These are phyloP conservation scores for Geosmithia putterillii DNA, from an alignment of 2,329 filamentous ascomycete species.

Conservation along the genomic window DNA sequence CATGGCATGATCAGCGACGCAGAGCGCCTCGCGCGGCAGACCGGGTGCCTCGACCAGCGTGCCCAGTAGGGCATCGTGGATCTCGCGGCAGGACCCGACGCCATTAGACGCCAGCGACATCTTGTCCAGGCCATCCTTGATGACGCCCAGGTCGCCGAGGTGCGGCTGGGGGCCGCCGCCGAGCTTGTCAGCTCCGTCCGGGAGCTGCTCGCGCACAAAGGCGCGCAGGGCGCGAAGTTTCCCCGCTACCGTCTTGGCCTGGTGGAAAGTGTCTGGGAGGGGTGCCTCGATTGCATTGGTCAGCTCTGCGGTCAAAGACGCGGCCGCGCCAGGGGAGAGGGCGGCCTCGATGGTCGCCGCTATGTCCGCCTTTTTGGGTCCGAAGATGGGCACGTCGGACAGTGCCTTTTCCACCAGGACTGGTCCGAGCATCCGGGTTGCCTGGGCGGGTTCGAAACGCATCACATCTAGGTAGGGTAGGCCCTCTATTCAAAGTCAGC, in stretches of 20 bases:
- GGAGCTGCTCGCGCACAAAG: slow-evolving; percentile 18
- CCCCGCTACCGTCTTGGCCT: slow-evolving; percentile 29
- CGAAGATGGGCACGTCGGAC: slow-evolving; percentile 44
- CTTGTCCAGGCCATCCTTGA: slow-evolving; percentile 20
- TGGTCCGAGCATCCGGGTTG: slow-evolving; percentile 39
- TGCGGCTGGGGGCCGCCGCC: slow-evolving; percentile 8
- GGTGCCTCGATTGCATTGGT: slow-evolving; percentile 18
- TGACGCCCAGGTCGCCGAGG: slow-evolving; percentile 11
- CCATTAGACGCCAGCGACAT: slow-evolving; percentile 24
- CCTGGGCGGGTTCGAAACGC: slow-evolving; percentile 43
- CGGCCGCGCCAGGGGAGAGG: slow-evolving; percentile 20
- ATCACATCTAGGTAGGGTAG: slow-evolving; percentile 42
- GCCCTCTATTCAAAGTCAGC: slow-evolving; percentile 23
- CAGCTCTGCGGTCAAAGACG: slow-evolving; percentile 21
- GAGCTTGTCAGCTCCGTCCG: slow-evolving; percentile 6
- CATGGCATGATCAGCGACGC: slow-evolving; percentile 43
- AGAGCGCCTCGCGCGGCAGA: slow-evolving; percentile 37
- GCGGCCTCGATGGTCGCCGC: slow-evolving; percentile 26
- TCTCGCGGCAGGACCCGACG: slow-evolving; percentile 37
- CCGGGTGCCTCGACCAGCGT: slow-evolving; percentile 30
- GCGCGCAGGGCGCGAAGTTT: slow-evolving; percentile 35
- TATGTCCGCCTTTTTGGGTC: slow-evolving; percentile 32
- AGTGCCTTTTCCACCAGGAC: slow-evolving; percentile 40
- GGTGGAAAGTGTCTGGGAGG: slow-evolving; percentile 27
- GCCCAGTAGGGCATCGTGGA: slow-evolving; percentile 42